phyloP scores from a whole-genome alignment of 2,329 filamentous ascomycete species.

The Diaporthe vaccinii region DNA sequence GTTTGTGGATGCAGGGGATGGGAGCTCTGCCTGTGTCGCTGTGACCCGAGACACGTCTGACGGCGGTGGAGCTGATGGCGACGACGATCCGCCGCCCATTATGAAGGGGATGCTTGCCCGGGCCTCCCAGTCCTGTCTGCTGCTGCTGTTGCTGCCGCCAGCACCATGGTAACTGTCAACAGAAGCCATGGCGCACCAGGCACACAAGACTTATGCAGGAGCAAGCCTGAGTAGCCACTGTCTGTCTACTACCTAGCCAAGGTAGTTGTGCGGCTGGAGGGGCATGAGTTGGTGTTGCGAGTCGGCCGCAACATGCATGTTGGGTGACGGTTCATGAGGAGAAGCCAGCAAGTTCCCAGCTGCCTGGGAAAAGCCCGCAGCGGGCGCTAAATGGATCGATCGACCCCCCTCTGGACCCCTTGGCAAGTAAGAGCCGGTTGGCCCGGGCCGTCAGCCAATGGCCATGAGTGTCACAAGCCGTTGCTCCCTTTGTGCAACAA shows the following conservation, averaged over 20 bases:
- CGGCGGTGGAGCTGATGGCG: neutral
- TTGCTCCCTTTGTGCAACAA: constrained; percentile 1
- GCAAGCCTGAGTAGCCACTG: neutral
- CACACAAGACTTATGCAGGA: neutral
- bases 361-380: constrained; percentile 18
- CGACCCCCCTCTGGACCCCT: neutral
- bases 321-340: constrained; percentile 20
- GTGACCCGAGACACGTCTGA: constrained; percentile 20
- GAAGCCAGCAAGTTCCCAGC: constrained; percentile 23
- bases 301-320: constrained; percentile 25
- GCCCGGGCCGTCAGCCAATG: constrained; percentile 14
- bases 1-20: neutral
- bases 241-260: neutral
- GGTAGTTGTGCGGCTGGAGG: neutral
- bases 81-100: neutral
- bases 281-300: constrained; percentile 24
- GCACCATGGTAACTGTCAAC: neutral
- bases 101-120: constrained; percentile 19
- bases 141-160: neutral
- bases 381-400: constrained; percentile 23
- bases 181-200: constrained; percentile 20
- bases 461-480: neutral
- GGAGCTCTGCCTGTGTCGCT: neutral
- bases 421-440: neutral
- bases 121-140: constrained; percentile 5